These are phyloP conservation scores for Zygosaccharomyces bisporus DNA, from an alignment of 805 yeast genomes.

Conservation along the genomic window DNA sequence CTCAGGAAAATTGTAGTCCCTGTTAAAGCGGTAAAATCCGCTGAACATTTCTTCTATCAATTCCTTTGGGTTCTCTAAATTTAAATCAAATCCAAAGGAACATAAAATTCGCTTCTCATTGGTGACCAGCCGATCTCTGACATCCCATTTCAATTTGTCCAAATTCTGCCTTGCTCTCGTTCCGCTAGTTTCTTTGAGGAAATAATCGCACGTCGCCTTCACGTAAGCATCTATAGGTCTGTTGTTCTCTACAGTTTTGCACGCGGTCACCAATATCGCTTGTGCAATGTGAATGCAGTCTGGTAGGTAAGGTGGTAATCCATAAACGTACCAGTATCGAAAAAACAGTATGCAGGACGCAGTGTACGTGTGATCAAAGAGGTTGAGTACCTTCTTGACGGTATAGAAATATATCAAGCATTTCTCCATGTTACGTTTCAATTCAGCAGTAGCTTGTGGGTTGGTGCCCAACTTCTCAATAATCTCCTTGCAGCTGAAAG, in stretches of 20 bases:
- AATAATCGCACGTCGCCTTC: constrained; percentile 33
- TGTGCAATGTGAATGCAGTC: constrained; percentile 35
- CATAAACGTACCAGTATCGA: constrained; percentile 35
- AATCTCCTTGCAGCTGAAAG: constrained; percentile 29
- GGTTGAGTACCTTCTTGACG: constrained; percentile 33
- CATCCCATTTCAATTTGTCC: constrained; percentile 38
- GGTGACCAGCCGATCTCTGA: constrained; percentile 34
- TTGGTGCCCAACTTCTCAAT: constrained; percentile 30
- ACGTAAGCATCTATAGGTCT: constrained; percentile 37
- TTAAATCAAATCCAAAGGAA: constrained; percentile 35
- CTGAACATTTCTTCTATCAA: constrained; percentile 36
- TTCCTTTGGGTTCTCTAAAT: constrained; percentile 35
- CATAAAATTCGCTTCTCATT: constrained; percentile 33
- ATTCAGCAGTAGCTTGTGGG: constrained; percentile 21
- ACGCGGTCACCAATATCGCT: constrained; percentile 36
- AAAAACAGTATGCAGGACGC: constrained; percentile 35
- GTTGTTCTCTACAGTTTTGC: constrained; percentile 37
- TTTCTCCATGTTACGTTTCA: constrained; percentile 34
- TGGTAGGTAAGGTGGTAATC: constrained; percentile 27
- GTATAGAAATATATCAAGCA: constrained; percentile 36
- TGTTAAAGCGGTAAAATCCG: constrained; percentile 31
- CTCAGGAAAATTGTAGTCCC: constrained; percentile 30
- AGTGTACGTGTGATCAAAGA: constrained; percentile 37
- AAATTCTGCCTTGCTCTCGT: constrained; percentile 25
- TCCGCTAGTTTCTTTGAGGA: constrained; percentile 23